Base-by-base conservation (phyloP, 768 basidiomycete species). In the Xanthoconium stramineum region DNA sequence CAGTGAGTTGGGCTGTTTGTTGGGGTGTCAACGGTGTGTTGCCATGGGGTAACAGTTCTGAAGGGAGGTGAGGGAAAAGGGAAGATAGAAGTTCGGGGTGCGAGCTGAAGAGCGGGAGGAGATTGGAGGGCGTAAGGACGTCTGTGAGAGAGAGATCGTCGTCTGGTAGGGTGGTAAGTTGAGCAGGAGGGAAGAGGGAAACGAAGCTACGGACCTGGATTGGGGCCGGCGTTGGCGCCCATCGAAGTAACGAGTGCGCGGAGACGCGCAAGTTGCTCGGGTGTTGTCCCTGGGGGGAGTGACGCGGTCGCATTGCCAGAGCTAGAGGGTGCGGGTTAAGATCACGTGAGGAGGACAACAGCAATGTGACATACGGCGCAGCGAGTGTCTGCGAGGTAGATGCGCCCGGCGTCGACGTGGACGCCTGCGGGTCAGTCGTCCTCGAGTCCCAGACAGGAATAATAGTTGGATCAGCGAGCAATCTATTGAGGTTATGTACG, bases 61-160 rank as follows among this genome's bases (percentile, higher is more conserved):
- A 77, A 1, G 94, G 93, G 24, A 96, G 82, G 62, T 92, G 84
- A 3, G 93, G 90, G 68, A 89, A 89, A 57, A 95, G 76, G 3
- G 87, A 71, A 5, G 80, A 72, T 48, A 90, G 77, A 40, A 95
- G 77, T 44, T 83, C 80, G 0, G 90, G 90, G 64, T 87, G 84
- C 35, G 78, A 77, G 9, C 76, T 72, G 70, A 95, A 88, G 10
- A 97, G 75, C 8, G 89, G 85, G 13, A 78, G 74, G 52, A 95
- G 76, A 71, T 88, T 86, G 43, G 84, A 72, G 7, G 88, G 82
- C 36, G 91, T 86, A 58, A 93, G 78, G 63, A 94, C 79, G 71
- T 95, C 86, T 40, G 82, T 78, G 57, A 94, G 76, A 51, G 89
- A 79, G 55, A 88, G 52, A 53, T 93, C 86, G 43, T 69, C 69